A percentile compares a stretch with the other conserved stretches of the same genome.
These are phyloP conservation scores for Diaporthe sp. DNA, from an alignment of 2,329 filamentous ascomycete species.

Conservation along the genomic window DNA sequence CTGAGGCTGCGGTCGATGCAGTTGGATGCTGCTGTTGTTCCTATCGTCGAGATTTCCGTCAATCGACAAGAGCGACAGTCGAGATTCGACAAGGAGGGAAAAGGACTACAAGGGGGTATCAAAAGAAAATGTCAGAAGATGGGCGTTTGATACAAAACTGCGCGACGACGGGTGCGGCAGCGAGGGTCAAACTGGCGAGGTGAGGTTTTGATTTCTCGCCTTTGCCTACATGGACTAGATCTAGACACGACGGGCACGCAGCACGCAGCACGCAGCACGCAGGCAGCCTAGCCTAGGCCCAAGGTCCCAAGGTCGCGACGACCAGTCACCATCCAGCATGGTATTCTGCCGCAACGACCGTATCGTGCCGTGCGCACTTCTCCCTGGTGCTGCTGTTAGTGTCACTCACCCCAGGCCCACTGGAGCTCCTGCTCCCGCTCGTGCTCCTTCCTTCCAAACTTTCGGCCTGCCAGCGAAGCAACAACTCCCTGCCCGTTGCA, in stretches of 20 bases:
- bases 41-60: conserved; percentile 18
- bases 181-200: conserved; percentile 17
- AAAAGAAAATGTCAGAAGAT: conserved; percentile 37
- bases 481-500: conserved; percentile 16
- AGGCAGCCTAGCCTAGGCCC: neutral
- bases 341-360: neutral
- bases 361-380: neutral
- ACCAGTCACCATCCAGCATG: neutral
- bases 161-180: conserved; percentile 31
- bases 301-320: neutral
- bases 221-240: conserved; percentile 18
- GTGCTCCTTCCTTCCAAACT: conserved; percentile 33
- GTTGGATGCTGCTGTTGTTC: neutral
- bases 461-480: conserved; percentile 39
- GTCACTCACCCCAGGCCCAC: neutral
- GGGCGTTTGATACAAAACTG: conserved; percentile 31
- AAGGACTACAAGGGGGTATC: conserved; percentile 35
- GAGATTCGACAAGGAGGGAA: neutral
- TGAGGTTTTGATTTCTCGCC: conserved; percentile 34
- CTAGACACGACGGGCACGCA: conserved; percentile 9
- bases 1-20: conserved; percentile 27
- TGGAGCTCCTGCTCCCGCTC: conserved; percentile 9
- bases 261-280: neutral
- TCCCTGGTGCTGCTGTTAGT: neutral
- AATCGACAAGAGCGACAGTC: conserved; percentile 25